Conservation (phyloP, 202 grass and related monocot genomes). For the Musa balbisiana region DNA sequence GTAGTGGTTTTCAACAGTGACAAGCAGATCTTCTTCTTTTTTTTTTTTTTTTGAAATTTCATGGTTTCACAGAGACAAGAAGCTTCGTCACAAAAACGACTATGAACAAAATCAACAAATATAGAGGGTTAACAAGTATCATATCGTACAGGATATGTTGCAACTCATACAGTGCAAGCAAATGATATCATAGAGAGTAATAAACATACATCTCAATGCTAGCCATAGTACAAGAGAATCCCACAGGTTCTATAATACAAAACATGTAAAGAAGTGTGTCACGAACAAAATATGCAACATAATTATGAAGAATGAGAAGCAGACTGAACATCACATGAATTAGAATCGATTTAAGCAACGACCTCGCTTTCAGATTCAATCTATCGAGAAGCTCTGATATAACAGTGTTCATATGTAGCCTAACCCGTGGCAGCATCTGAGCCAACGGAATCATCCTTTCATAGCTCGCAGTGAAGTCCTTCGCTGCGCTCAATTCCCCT, state of each 20-base stretch:
- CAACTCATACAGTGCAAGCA: too few relatives aligned
- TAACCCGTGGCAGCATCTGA: constrained; percentile 79
- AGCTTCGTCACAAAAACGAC: too few relatives aligned
- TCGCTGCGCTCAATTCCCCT: constrained; percentile 77
- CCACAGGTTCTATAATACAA: not conserved
- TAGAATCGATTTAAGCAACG: constrained; percentile 75
- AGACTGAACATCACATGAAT: constrained; percentile 41
- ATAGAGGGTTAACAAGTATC: too few relatives aligned
- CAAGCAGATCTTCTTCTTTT: too few relatives aligned
- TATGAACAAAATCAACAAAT: too few relatives aligned
- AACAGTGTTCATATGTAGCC: constrained; percentile 63
- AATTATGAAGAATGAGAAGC: constrained; percentile 10
- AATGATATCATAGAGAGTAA: too few relatives aligned
- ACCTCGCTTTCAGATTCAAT: constrained; percentile 58
- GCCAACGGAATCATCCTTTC: constrained; percentile 70
- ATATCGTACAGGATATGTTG: too few relatives aligned
- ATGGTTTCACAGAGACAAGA: too few relatives aligned
- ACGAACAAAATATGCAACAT: not conserved
- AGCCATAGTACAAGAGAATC: too few relatives aligned
- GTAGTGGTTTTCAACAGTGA: too few relatives aligned
- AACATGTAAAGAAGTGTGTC: not conserved
- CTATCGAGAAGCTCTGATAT: constrained; percentile 57
- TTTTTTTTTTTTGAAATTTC: too few relatives aligned
- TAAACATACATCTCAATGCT: too few relatives aligned
- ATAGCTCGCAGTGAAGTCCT: constrained; percentile 78